Percentiles rank a stretch among this genome's conserved stretches.
phyloP scores from a whole-genome alignment of 2,329 filamentous ascomycete species.

The Ophiocordyceps camponoti-floridani region DNA sequence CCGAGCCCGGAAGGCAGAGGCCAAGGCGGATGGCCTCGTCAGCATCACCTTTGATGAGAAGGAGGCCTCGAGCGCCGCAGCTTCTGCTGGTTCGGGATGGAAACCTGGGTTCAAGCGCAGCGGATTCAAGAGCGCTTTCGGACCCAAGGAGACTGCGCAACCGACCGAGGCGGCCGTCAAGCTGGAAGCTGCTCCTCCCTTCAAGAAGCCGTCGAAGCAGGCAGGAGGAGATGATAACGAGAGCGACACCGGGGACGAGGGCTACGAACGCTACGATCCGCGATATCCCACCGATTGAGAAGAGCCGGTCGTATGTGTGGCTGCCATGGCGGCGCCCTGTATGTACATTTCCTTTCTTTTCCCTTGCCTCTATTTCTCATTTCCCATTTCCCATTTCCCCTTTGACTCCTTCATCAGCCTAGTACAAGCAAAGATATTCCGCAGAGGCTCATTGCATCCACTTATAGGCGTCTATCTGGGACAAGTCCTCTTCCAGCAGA shows the following conservation, averaged over 20 bases:
- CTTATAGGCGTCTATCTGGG: constrained; percentile 21
- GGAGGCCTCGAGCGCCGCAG: constrained; percentile 20
- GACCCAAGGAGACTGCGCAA: constrained; percentile 23
- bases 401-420: neutral
- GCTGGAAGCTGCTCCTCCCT: neutral
- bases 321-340: neutral
- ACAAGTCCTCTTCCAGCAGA: constrained; percentile 42
- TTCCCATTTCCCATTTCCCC: neutral
- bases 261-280: constrained; percentile 51
- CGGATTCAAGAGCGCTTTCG: constrained; percentile 65
- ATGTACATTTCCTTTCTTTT: neutral
- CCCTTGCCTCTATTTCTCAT: too few relatives aligned
- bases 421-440: too few relatives aligned
- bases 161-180: neutral
- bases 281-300: constrained; percentile 35
- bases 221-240: constrained; percentile 15
- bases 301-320: neutral
- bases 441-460: constrained; percentile 12
- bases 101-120: constrained; percentile 65
- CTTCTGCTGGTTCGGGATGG: constrained; percentile 9
- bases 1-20: constrained; percentile 50
- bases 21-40: constrained; percentile 50
- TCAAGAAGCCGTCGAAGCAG: constrained; percentile 1
- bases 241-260: constrained; percentile 52
- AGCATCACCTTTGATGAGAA: constrained; percentile 39